phyloP scores from a whole-genome alignment of 768 basidiomycete species.

The Phaeotremella skinneri region DNA sequence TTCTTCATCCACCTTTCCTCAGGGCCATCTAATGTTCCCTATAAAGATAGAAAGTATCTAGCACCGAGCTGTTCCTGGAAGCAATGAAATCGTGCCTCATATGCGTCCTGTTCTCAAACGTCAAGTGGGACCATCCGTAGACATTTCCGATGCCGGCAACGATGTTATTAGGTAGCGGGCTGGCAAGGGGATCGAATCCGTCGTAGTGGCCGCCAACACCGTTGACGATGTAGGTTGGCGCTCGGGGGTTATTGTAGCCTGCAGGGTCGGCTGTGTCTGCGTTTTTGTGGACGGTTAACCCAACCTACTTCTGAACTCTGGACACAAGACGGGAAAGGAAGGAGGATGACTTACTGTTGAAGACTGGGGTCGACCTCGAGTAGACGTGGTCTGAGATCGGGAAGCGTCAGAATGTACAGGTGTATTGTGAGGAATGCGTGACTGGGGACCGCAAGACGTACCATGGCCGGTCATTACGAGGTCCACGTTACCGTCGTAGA shows the following conservation, averaged over 20 bases:
- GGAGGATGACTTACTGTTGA: slow-evolving; percentile 10
- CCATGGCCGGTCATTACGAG: slow-evolving; percentile 13
- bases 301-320: no score
- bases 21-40: slow-evolving; percentile 7
- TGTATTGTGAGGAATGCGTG: no score
- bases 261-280: slow-evolving; percentile 16
- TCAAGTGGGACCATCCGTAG: slow-evolving; percentile 16
- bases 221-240: slow-evolving; percentile 16
- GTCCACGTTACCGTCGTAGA: slow-evolving; percentile 11
- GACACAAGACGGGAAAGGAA: no score
- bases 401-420: not conserved
- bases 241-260: slow-evolving; percentile 14
- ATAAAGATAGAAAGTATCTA: slow-evolving; percentile 17
- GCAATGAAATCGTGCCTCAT: slow-evolving; percentile 20
- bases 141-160: slow-evolving; percentile 3
- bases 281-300: no score
- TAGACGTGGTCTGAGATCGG: slow-evolving; percentile 5
- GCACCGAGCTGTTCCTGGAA: slow-evolving; percentile 5
- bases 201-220: slow-evolving; percentile 22
- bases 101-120: slow-evolving; percentile 17
- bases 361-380: slow-evolving; percentile 4
- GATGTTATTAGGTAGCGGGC: slow-evolving; percentile 9
- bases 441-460: no score
- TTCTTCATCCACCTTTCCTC: not conserved
- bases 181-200: slow-evolving; percentile 13